Evolutionary conservation across 805 yeast species (phyloP).

Genomic region (Wickerhamia fluorescens): DNA sequence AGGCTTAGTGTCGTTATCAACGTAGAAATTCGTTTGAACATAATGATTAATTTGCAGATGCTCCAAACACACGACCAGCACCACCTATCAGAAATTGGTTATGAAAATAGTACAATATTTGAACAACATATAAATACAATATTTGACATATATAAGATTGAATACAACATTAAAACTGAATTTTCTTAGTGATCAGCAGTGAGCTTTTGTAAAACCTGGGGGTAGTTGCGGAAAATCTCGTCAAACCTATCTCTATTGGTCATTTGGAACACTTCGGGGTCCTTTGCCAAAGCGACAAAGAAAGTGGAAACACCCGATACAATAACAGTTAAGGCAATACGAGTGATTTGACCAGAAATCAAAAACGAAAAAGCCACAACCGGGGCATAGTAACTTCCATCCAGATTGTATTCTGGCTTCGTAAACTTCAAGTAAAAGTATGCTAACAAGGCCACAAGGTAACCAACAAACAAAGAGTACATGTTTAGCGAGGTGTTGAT

Average conservation of each 20-base stretch:
- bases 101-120: too few relatives aligned
- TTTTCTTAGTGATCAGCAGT: conserved; percentile 26
- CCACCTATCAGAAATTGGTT: too few relatives aligned
- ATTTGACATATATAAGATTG: too few relatives aligned
- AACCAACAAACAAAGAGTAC: conserved; percentile 66
- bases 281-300: conserved; percentile 74
- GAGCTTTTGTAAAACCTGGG: conserved; percentile 55
- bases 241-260: conserved; percentile 64
- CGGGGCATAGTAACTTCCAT: conserved; percentile 62
- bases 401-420: conserved; percentile 53
- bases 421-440: conserved; percentile 64
- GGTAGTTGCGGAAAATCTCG: conserved; percentile 57
- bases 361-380: conserved; percentile 68
- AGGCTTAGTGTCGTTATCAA: background rate
- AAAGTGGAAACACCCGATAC: conserved; percentile 80
- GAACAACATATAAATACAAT: too few relatives aligned
- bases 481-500: conserved; percentile 74
- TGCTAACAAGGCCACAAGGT: conserved; percentile 51
- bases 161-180: too few relatives aligned
- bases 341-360: conserved; percentile 69
- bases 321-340: conserved; percentile 65
- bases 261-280: conserved; percentile 74
- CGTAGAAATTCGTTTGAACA: too few relatives aligned
- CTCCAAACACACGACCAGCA: too few relatives aligned
- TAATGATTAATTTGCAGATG: too few relatives aligned